Conservation (phyloP, 768 basidiomycete genomes). For the Tricholoma hemisulphureum region DNA sequence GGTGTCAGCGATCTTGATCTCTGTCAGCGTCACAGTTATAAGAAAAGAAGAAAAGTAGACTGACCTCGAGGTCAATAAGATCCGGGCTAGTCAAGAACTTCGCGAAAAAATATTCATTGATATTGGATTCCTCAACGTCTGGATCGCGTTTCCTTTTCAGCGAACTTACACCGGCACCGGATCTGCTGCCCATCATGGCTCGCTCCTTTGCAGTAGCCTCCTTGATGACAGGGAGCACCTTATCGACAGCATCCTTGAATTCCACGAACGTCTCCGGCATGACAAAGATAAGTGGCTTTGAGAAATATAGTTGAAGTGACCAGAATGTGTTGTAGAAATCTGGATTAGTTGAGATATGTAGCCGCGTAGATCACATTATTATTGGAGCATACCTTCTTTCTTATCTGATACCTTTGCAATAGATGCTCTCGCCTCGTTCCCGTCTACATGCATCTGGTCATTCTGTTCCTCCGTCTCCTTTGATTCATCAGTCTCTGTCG, state of each 20-base stretch:
- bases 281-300: slow-evolving; percentile 71
- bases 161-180: slow-evolving; percentile 34
- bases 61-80: slow-evolving; percentile 82
- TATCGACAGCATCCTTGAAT: slow-evolving; percentile 70
- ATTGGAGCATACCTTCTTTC: slow-evolving; percentile 54
- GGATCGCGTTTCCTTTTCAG: slow-evolving; percentile 69
- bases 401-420: slow-evolving; percentile 37
- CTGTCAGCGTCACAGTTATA: slow-evolving; percentile 3
- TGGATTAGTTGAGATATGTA: slow-evolving; percentile 20
- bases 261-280: slow-evolving; percentile 51
- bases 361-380: not conserved
- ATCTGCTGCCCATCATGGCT: slow-evolving; percentile 79
- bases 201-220: slow-evolving; percentile 88
- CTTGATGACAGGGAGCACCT: slow-evolving; percentile 74
- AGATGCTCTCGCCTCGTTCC: slow-evolving; percentile 36
- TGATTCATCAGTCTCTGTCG: slow-evolving; percentile 23
- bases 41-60: slow-evolving; percentile 16
- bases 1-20: slow-evolving; percentile 75
- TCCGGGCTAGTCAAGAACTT: slow-evolving; percentile 91
- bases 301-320: slow-evolving; percentile 85
- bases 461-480: slow-evolving; percentile 30
- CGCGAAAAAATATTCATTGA: slow-evolving; percentile 85
- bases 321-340: slow-evolving; percentile 89
- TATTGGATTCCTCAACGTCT: slow-evolving; percentile 51
- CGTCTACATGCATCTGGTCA: slow-evolving; percentile 66